Conservation (phyloP, 768 basidiomycete species). For the Suillus decipiens region DNA sequence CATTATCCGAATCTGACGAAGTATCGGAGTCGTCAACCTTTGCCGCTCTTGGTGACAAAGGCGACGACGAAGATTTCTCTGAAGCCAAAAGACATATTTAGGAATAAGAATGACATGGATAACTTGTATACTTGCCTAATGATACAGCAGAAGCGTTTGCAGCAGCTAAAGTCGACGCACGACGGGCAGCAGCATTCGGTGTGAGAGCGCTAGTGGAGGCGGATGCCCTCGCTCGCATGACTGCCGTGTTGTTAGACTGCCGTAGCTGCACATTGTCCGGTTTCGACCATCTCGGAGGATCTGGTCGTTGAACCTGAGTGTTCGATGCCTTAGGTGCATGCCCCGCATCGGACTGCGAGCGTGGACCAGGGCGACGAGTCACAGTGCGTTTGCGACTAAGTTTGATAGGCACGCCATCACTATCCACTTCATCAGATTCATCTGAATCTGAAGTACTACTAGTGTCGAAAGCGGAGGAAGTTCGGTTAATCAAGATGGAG, state of each 20-base stretch:
- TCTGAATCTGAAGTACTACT: constrained; percentile 30
- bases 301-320: constrained; percentile 9
- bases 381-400: constrained; percentile 37
- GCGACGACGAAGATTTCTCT: not conserved
- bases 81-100: not conserved
- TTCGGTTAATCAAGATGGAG: constrained; percentile 5
- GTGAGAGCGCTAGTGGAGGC: constrained; percentile 59
- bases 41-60: constrained; percentile 11
- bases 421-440: constrained; percentile 38
- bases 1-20: constrained; percentile 38
- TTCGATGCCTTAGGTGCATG: constrained; percentile 15
- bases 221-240: constrained; percentile 47
- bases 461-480: constrained; percentile 18
- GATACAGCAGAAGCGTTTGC: constrained; percentile 30
- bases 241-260: constrained; percentile 13
- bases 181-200: constrained; percentile 52
- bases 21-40: constrained; percentile 26
- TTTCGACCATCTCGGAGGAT: constrained; percentile 17
- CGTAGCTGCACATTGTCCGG: constrained; percentile 33
- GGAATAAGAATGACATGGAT: not conserved
- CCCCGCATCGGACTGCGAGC: constrained; percentile 21
- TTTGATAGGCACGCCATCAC: constrained; percentile 35
- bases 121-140: constrained; percentile 30
- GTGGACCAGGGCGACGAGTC: constrained; percentile 24
- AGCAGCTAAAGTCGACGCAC: constrained; percentile 44